Evolutionary conservation across 1,139 yeast genomes (phyloP).

Genomic region (Sugiyamaella pinicola): DNA sequence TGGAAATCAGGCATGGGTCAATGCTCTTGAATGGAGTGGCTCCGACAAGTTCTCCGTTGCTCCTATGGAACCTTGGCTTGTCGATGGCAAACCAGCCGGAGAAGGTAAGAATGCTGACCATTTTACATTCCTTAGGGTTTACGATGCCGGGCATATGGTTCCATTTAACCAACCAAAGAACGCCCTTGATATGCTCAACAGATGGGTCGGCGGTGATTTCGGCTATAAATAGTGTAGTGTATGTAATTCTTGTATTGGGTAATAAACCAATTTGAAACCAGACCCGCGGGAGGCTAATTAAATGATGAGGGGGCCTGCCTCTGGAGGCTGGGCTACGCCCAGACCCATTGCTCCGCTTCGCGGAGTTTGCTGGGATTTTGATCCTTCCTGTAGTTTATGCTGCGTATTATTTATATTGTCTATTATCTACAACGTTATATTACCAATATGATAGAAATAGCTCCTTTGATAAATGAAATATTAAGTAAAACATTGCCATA

Average conservation of each 20-base stretch:
- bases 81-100: constrained; percentile 55
- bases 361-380: no score
- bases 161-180: constrained; percentile 81
- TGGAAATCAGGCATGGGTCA: constrained; percentile 80
- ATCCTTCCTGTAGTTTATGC: no score
- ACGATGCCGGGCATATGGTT: constrained; percentile 71
- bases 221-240: constrained; percentile 34
- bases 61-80: constrained; percentile 41
- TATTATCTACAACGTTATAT: no score
- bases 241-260: not conserved
- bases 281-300: no score
- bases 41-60: constrained; percentile 42
- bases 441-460: no score
- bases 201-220: constrained; percentile 58
- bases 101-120: constrained; percentile 57
- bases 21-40: constrained; percentile 62
- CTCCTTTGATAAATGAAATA: no score
- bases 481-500: constrained; percentile 36
- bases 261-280: no score
- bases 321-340: no score
- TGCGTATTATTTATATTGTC: no score
- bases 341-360: no score
- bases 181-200: constrained; percentile 73
- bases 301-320: no score
- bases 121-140: constrained; percentile 64